Percentiles rank a stretch among this genome's conserved stretches.
These are phyloP conservation scores for Lycium ferocissimum DNA, from an alignment of 257 asterid genomes.

Conservation along the genomic window DNA sequence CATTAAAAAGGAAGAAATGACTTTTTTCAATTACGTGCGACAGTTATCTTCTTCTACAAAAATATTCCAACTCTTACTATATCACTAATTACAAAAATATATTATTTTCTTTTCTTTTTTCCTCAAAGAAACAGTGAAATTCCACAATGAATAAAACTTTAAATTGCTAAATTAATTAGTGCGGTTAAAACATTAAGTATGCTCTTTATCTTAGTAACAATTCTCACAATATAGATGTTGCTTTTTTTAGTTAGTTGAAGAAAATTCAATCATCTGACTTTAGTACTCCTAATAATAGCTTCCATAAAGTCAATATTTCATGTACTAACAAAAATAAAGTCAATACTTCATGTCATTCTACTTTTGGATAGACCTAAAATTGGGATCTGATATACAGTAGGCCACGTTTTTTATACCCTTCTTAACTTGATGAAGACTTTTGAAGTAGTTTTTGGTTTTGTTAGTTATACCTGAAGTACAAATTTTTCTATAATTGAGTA, in stretches of 20 bases:
- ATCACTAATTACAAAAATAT: too few relatives aligned
- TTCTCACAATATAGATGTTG: neutral
- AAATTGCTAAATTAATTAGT: too few relatives aligned
- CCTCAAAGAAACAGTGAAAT: too few relatives aligned
- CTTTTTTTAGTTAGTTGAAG: neutral
- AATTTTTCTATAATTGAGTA: too few relatives aligned
- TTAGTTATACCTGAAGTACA: neutral
- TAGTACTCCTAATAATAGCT: neutral
- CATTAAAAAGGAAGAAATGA: too few relatives aligned
- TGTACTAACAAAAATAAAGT: neutral
- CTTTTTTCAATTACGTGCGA: too few relatives aligned
- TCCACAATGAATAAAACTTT: too few relatives aligned
- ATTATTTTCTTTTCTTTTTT: too few relatives aligned
- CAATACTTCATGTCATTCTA: neutral
- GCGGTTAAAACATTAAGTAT: too few relatives aligned
- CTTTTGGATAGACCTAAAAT: neutral
- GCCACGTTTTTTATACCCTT: neutral
- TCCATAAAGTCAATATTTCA: neutral
- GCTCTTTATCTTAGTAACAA: neutral
- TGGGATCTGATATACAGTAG: neutral
- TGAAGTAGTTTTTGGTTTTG: neutral
- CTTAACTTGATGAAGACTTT: neutral
- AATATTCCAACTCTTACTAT: too few relatives aligned
- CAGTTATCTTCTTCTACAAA: too few relatives aligned
- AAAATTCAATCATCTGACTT: neutral